Conservation (phyloP, 1,284 basidiomycete species). For the Leccinum solheimii region DNA sequence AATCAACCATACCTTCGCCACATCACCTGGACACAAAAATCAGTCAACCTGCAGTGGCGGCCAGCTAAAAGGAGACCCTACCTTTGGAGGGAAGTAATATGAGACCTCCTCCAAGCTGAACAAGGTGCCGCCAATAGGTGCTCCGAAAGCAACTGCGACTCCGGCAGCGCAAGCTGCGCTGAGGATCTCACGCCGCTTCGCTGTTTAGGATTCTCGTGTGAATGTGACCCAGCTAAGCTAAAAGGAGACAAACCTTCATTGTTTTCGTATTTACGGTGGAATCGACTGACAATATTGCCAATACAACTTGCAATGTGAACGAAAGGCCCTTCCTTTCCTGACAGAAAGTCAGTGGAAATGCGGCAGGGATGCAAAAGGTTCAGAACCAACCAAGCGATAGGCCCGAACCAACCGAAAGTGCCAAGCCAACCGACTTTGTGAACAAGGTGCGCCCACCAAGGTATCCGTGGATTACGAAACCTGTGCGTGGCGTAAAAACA, state of each 20-base stretch:
- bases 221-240: background rate
- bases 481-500: constrained; percentile 37
- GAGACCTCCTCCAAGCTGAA: constrained; percentile 95
- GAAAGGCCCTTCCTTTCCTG: constrained; percentile 91
- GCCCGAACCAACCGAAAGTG: constrained; percentile 90
- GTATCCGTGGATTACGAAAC: constrained; percentile 98
- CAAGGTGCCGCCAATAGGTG: constrained; percentile 90
- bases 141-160: constrained; percentile 90
- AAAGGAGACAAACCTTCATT: constrained; percentile 71
- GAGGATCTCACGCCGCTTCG: constrained; percentile 88
- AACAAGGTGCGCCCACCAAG: constrained; percentile 88
- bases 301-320: constrained; percentile 96
- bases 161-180: constrained; percentile 92
- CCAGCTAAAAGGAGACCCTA: constrained; percentile 26
- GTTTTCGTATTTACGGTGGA: constrained; percentile 86
- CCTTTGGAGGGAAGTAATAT: constrained; percentile 94
- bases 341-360: constrained; percentile 2
- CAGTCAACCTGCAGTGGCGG: constrained; percentile 1
- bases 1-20: constrained; percentile 73
- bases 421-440: constrained; percentile 89
- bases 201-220: constrained; percentile 39
- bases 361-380: constrained; percentile 6
- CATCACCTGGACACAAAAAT: constrained; percentile 54
- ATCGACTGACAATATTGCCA: constrained; percentile 91
- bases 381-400: constrained; percentile 68